Evolutionary conservation across 352 stramenopile species (phyloP).

Genomic region (Halophytophthora polymorphica): DNA sequence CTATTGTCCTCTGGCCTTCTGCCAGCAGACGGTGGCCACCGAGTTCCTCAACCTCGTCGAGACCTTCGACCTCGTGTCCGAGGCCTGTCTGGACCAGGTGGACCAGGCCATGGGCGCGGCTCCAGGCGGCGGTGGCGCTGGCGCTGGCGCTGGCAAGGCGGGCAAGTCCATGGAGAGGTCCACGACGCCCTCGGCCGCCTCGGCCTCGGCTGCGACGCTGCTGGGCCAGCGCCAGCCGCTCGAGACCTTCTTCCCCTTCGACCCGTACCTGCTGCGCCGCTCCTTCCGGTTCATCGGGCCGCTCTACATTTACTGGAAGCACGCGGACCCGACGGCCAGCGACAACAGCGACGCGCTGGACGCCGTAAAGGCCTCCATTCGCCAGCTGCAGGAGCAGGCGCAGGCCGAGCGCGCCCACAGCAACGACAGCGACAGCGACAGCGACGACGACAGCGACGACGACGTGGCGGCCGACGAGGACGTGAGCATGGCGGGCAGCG

Average conservation of each 20-base stretch:
- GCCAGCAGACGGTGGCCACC: constrained; percentile 72
- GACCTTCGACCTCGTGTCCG: constrained; percentile 70
- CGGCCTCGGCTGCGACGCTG: constrained; percentile 24
- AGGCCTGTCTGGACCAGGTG: constrained; percentile 72
- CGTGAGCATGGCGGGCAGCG: constrained; percentile 60
- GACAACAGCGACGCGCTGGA: constrained; percentile 68
- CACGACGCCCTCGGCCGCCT: constrained; percentile 37
- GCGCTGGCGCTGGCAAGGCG: constrained; percentile 18
- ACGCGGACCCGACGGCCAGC: constrained; percentile 72
- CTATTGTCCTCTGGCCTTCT: constrained; percentile 75
- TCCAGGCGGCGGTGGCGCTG: constrained; percentile 23
- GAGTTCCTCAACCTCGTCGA: constrained; percentile 85
- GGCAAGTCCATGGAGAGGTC: constrained; percentile 71
- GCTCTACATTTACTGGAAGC: constrained; percentile 94
- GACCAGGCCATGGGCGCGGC: constrained; percentile 64
- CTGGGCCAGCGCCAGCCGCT: constrained; percentile 60
- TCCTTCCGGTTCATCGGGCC: constrained; percentile 92
- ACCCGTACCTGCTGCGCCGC: constrained; percentile 93
- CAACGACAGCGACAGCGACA: constrained; percentile 38
- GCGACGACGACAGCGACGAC: constrained; percentile 31
- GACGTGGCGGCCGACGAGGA: constrained; percentile 35
- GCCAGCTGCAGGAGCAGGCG: constrained; percentile 47
- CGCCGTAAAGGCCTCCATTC: constrained; percentile 61
- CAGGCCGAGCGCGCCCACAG: constrained; percentile 34
- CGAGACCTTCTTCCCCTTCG: constrained; percentile 96